Conservation (phyloP, 495 filamentous ascomycete species). For the Talaromyces ruber region DNA sequence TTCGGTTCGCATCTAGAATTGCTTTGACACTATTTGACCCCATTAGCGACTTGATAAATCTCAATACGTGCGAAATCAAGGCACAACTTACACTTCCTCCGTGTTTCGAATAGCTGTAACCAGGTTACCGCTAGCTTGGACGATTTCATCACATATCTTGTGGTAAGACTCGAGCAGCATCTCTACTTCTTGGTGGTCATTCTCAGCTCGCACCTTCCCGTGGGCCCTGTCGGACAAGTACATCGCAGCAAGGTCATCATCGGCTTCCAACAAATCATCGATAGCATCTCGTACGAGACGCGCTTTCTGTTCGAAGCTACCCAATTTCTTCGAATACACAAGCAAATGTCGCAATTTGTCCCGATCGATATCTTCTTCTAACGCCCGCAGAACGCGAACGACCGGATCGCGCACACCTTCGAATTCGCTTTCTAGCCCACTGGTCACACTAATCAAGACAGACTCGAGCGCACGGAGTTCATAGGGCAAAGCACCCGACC, state of each 20-base stretch:
- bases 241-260: conserved; percentile 93
- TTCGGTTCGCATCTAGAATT: conserved; percentile 94
- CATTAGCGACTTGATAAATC: neutral
- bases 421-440: conserved; percentile 85
- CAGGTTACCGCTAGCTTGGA: conserved; percentile 84
- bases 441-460: conserved; percentile 58
- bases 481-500: conserved; percentile 48
- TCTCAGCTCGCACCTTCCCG: conserved; percentile 64
- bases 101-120: conserved; percentile 96
- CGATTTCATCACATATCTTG: conserved; percentile 96
- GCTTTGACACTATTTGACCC: conserved; percentile 67
- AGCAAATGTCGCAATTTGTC: conserved; percentile 86
- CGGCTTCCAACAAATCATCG: conserved; percentile 92
- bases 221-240: conserved; percentile 81
- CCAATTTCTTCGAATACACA: conserved; percentile 88
- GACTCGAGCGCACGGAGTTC: conserved; percentile 54
- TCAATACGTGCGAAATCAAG: neutral
- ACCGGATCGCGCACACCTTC: conserved; percentile 88
- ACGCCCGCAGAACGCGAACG: conserved; percentile 72
- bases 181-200: conserved; percentile 94
- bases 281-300: conserved; percentile 90
- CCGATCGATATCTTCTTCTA: conserved; percentile 95
- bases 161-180: conserved; percentile 96
- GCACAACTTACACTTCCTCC: conserved; percentile 77
- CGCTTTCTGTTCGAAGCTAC: conserved; percentile 96